These are phyloP conservation scores for Linnemannia schmuckeri DNA, from an alignment of 192 early-diverging fungal genomes.

Conservation along the genomic window DNA sequence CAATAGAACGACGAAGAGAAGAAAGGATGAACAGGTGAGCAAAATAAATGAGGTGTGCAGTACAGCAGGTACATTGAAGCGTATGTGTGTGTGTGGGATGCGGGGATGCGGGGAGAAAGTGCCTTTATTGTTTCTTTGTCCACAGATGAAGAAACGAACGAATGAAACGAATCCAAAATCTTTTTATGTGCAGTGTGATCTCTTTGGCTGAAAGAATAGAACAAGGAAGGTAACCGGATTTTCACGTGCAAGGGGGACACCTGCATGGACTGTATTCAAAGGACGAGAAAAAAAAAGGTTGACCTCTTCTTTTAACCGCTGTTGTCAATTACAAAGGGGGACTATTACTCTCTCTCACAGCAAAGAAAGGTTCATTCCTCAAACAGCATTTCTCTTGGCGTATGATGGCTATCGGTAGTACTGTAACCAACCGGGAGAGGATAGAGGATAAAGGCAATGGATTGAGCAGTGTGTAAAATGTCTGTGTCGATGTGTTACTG, in stretches of 20 bases:
- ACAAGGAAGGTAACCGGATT: neutral
- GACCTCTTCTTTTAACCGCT: too few relatives aligned
- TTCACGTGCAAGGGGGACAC: neutral
- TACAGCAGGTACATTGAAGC: neutral
- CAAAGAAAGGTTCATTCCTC: too few relatives aligned
- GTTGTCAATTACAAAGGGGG: too few relatives aligned
- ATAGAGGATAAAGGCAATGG: too few relatives aligned
- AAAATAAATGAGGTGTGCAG: neutral
- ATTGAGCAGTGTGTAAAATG: too few relatives aligned
- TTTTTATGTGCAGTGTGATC: neutral
- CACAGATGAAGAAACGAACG: neutral
- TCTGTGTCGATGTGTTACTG: too few relatives aligned
- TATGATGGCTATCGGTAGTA: too few relatives aligned
- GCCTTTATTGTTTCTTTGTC: neutral
- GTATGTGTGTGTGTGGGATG: neutral
- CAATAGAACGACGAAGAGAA: neutral
- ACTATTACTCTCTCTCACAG: too few relatives aligned
- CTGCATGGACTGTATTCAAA: too few relatives aligned
- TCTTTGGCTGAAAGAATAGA: neutral
- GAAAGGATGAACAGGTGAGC: neutral
- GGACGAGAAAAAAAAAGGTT: neutral
- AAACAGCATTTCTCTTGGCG: too few relatives aligned
- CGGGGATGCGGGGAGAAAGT: constrained; percentile 1
- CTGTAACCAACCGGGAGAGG: too few relatives aligned
- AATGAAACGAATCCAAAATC: neutral